Evolutionary conservation across 2,329 filamentous ascomycete species (phyloP), one percentile per base, ranked within the genome.

Genomic region (Cladorrhinum sp.): DNA sequence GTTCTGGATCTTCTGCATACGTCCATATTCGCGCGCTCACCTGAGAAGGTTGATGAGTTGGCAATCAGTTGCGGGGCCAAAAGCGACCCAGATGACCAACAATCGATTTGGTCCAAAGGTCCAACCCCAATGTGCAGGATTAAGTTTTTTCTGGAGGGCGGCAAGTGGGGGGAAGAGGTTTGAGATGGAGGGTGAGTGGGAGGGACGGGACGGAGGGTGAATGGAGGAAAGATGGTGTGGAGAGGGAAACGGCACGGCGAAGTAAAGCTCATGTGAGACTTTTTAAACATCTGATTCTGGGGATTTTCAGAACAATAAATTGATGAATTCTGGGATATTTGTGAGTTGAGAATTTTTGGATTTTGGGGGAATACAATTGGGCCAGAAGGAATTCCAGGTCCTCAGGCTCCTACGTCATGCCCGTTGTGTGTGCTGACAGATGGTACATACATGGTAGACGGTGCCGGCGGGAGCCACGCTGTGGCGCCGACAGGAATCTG

Each of bases 31-130:
- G 16, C 42, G 18, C 42, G 42, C 66, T 66, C 66, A 68, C 65
- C 63, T 67, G 66, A 55, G 20, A 30, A 30, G 42, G 58, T 65
- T 68, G 66, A 68, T 68, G 66, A 64, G 66, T 65, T 68, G 66
- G 64, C 66, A 68, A 52, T 66, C 63, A 48, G 48, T 36, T 59
- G 42, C 59, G 60, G 58, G 39, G 42, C 42, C 10, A 46, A 46
- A 46, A 21, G 42, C 16, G 42, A 18, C 42, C 59, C 66, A 67
- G 63, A 67, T 67, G 65, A 67, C 65, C 66, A 62, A 49, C 62
- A 59, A 46, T 46, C 42, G 3, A 46, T 59, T 62, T 57, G 42
- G 6, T 42, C 55, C 9, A 59, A 53, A 61, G 59, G 61, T 55
- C 60, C 61, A 62, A 59, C 59, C 59, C 56, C 14, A 42, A 46